Evolutionary conservation across 2,329 filamentous ascomycete genomes (phyloP).

Genomic region (Cordyceps cateniannulata): DNA sequence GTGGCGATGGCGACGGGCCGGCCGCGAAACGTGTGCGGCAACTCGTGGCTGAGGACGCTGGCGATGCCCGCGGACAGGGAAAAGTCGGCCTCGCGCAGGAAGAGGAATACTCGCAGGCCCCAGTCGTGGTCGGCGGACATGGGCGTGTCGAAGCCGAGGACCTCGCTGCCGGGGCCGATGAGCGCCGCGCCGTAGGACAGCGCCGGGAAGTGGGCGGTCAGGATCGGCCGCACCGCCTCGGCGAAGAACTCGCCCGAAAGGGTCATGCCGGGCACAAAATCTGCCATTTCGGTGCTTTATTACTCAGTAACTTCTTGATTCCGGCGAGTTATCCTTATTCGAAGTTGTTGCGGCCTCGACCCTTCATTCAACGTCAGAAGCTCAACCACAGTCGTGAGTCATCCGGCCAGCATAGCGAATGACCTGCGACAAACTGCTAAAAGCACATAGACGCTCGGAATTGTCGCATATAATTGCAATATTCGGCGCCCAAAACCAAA

Average conservation of each 20-base stretch:
- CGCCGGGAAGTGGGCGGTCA: neutral
- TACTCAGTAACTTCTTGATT: too few species aligned
- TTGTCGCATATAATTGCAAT: too few species aligned
- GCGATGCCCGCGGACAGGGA: neutral
- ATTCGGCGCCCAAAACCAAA: too few species aligned
- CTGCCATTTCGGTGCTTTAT: neutral
- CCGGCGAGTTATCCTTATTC: too few species aligned
- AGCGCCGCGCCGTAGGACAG: slow-evolving; percentile 10
- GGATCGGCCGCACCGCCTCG: slow-evolving; percentile 1
- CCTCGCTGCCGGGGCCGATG: slow-evolving; percentile 9
- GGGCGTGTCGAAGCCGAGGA: slow-evolving; percentile 7
- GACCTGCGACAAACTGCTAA: too few species aligned
- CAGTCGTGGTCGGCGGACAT: slow-evolving; percentile 13
- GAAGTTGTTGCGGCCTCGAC: too few species aligned
- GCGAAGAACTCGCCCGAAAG: neutral
- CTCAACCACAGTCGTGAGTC: too few species aligned
- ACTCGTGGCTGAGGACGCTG: neutral
- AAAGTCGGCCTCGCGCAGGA: neutral
- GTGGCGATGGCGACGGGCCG: neutral
- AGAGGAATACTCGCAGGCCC: slow-evolving; percentile 3
- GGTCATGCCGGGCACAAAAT: neutral
- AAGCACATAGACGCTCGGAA: too few species aligned
- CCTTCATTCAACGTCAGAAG: too few species aligned
- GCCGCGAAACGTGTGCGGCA: neutral
- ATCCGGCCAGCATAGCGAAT: too few species aligned